Evolutionary conservation across 805 yeast genomes (phyloP).

Genomic region (Saccharomyces mikatae): DNA sequence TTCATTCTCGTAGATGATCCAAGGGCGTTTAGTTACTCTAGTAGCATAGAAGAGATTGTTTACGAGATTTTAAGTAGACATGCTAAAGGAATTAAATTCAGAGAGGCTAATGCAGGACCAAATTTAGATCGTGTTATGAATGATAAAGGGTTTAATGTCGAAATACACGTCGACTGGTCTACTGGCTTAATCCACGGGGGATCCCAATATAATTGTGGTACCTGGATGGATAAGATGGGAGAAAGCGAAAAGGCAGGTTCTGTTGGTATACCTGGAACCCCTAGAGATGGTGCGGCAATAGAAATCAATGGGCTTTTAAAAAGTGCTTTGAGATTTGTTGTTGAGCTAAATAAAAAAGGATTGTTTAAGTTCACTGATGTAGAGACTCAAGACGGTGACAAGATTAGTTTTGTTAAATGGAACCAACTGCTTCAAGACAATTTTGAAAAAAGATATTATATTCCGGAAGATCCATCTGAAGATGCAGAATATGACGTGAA

Average conservation of each 20-base stretch:
- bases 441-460: conserved; percentile 71
- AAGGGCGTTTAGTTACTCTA: conserved; percentile 64
- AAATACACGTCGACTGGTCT: conserved; percentile 73
- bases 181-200: conserved; percentile 90
- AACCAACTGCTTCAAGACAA: conserved; percentile 55
- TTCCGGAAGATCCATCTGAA: conserved; percentile 58
- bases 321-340: conserved; percentile 74
- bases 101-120: conserved; percentile 95
- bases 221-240: conserved; percentile 99
- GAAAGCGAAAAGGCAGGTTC: conserved; percentile 77
- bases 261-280: conserved; percentile 94
- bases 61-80: conserved; percentile 82
- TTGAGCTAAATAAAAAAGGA: conserved; percentile 45
- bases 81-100: conserved; percentile 75
- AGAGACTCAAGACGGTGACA: conserved; percentile 47
- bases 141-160: conserved; percentile 85
- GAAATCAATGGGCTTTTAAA: conserved; percentile 86
- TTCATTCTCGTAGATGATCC: conserved; percentile 63
- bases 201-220: conserved; percentile 87
- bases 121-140: conserved; percentile 85
- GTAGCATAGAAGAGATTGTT: conserved; percentile 65
- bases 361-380: conserved; percentile 53
- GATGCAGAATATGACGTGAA: conserved; percentile 60
- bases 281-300: conserved; percentile 93
- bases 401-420: conserved; percentile 61